These are phyloP conservation scores for Pilatotrama ljubarskyi DNA, from an alignment of 768 basidiomycete species.

Conservation along the genomic window DNA sequence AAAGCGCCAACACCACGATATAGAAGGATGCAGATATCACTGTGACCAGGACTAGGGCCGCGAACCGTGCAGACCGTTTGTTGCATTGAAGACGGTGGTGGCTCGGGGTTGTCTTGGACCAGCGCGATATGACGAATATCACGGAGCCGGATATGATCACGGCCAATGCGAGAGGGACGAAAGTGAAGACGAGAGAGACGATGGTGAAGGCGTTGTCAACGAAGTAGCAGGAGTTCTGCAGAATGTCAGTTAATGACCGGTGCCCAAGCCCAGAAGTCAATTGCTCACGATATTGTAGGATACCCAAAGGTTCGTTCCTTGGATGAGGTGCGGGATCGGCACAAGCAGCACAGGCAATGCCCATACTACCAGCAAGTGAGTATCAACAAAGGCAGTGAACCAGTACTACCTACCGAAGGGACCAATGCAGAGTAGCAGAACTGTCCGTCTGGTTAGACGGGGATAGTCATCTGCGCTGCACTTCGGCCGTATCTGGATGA, in stretches of 20 bases:
- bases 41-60: slow-evolving; percentile 19
- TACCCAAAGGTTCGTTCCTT: neutral
- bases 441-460: slow-evolving; percentile 15
- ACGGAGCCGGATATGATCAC: slow-evolving; percentile 16
- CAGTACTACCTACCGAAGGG: slow-evolving; percentile 17
- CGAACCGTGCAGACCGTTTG: slow-evolving; percentile 23
- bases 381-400: no score
- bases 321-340: slow-evolving; percentile 11
- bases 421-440: slow-evolving; percentile 12
- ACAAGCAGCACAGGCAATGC: slow-evolving; percentile 22
- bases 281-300: slow-evolving; percentile 8
- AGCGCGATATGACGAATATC: slow-evolving; percentile 14
- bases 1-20: slow-evolving; percentile 17
- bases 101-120: slow-evolving; percentile 8
- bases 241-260: neutral
- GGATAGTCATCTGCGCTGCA: slow-evolving; percentile 17
- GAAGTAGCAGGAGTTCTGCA: slow-evolving; percentile 23
- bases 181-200: slow-evolving; percentile 19
- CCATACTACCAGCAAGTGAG: slow-evolving; percentile 16
- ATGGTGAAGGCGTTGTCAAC: slow-evolving; percentile 16
- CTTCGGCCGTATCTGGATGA: slow-evolving; percentile 9
- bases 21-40: slow-evolving; percentile 24
- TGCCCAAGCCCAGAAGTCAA: no score
- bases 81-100: slow-evolving; percentile 2
- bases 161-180: slow-evolving; percentile 20